phyloP scores from a whole-genome alignment of 163 green algal genomes.

The Chlamydomonas reinhardtii region DNA sequence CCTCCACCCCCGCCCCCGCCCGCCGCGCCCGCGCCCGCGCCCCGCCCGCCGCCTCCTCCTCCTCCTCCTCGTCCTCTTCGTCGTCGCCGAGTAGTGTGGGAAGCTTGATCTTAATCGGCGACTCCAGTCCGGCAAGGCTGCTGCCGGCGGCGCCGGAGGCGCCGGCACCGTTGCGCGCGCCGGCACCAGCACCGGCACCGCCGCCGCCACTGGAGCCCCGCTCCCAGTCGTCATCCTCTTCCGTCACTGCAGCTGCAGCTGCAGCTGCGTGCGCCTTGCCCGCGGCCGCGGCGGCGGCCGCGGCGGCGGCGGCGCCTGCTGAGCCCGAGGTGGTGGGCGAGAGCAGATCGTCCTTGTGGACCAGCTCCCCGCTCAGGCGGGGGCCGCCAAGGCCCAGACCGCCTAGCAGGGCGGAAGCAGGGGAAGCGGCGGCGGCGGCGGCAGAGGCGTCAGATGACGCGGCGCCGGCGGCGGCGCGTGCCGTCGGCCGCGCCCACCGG shows the following conservation, averaged over 20 bases:
- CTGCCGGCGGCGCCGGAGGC: neutral
- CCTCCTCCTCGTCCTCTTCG: neutral
- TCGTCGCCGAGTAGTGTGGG: neutral
- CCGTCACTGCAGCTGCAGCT: too few species aligned
- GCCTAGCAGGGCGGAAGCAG: too few species aligned
- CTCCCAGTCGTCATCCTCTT: neutral
- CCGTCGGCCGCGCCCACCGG: neutral
- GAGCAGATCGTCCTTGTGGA: neutral
- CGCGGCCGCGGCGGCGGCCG: too few species aligned
- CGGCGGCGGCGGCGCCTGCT: too few species aligned
- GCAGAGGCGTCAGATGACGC: too few species aligned
- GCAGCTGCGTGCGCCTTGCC: too few species aligned
- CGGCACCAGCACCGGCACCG: neutral
- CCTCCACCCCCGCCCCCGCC: neutral
- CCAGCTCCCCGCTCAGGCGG: neutral
- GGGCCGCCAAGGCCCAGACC: too few species aligned
- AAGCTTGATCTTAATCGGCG: slow-evolving; percentile 10
- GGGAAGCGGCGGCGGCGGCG: neutral
- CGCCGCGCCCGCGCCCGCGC: neutral
- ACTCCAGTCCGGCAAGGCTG: neutral
- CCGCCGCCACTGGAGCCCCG: neutral
- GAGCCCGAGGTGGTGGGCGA: too few species aligned
- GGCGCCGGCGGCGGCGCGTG: neutral
- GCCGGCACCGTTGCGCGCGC: neutral
- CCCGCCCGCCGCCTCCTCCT: neutral